phyloP scores from a whole-genome alignment of 257 asterid genomes.

The Jacaranda copaia region DNA sequence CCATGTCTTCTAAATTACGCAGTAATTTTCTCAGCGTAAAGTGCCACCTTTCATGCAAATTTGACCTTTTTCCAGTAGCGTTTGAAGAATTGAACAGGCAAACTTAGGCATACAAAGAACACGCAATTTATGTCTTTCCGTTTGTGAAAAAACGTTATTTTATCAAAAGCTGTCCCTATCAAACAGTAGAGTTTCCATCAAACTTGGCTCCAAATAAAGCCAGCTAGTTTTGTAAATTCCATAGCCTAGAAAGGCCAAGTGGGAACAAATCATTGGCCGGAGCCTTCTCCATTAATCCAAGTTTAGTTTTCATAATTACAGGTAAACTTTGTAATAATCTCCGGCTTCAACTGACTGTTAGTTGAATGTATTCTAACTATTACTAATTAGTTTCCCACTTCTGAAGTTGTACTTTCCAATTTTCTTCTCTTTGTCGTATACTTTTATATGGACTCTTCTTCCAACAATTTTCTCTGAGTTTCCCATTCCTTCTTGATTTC shows the following conservation, averaged over 20 bases:
- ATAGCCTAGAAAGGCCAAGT: not conserved
- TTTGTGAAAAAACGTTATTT: too few relatives aligned
- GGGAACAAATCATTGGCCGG: constrained; percentile 18
- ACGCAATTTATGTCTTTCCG: too few relatives aligned
- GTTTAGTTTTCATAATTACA: not conserved
- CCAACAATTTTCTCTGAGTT: not conserved
- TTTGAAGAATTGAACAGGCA: too few relatives aligned
- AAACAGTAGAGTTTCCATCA: too few relatives aligned
- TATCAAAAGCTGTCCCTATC: too few relatives aligned
- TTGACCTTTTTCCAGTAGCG: too few relatives aligned
- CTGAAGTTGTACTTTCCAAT: not conserved
- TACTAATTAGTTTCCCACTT: not conserved
- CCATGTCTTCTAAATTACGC: too few relatives aligned
- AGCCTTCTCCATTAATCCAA: constrained; percentile 17
- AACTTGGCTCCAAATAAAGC: too few relatives aligned
- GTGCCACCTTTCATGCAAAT: too few relatives aligned
- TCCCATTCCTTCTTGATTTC: constrained; percentile 3
- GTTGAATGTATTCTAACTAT: constrained; percentile 14
- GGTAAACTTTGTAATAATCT: constrained; percentile 34
- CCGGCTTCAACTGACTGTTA: constrained; percentile 20
- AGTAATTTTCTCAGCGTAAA: too few relatives aligned
- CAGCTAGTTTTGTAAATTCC: too few relatives aligned
- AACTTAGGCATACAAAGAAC: too few relatives aligned
- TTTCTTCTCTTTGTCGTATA: not conserved
- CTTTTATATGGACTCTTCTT: not conserved